Base-by-base conservation (phyloP, 2,329 filamentous ascomycete genomes). In the Delphinella strobiligena region DNA sequence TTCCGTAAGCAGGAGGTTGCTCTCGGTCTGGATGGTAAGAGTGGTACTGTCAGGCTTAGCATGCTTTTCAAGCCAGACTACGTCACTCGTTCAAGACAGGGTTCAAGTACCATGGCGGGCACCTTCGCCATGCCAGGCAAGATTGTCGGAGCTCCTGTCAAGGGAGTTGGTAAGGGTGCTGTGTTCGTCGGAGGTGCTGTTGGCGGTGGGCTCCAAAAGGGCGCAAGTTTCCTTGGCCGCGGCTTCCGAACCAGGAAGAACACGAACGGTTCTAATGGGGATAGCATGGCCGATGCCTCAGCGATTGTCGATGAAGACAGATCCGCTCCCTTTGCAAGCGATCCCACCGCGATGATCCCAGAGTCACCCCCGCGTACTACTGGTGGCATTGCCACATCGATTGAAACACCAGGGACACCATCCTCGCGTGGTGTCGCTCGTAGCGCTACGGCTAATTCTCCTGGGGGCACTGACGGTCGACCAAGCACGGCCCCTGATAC, bases 61-160 rank as follows among this genome's bases (percentile, higher is more conserved):
- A 73, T 98, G 56, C 67, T 96, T 17, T 98, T 98, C 76, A 86
- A 86, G 45, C 86, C 91, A 10, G 80, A 86, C 56, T 98, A 96
- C 54, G 81, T 98, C 44, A 82, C 81, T 11, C 79, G 91, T 40
- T 75, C 82, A 10, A 75, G 87, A 36, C 85, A 95, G 60, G 91
- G 91, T 37, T 91, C 87, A 0, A 87, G 87, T 1, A 95, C 89
- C 1, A 94, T 98, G 66, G 80, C 81, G 1, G 88, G 88, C 22
- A 93, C 87, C 1, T 95, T 96, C 58, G 81, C 80, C 4, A 72
- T 79, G 1, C 86, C 91, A 19, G 84, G 84, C 35, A 88, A 88
- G 62, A 87, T 98, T 44, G 83, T 96, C 19, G 89, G 89, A 29
- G 91, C 81, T 14, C 93, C 91, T n/a, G 80, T 98, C 61, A 96